These are phyloP conservation scores for Aspergillus oerlinghausenensis DNA, from an alignment of 2,329 filamentous ascomycete species.

Conservation along the genomic window DNA sequence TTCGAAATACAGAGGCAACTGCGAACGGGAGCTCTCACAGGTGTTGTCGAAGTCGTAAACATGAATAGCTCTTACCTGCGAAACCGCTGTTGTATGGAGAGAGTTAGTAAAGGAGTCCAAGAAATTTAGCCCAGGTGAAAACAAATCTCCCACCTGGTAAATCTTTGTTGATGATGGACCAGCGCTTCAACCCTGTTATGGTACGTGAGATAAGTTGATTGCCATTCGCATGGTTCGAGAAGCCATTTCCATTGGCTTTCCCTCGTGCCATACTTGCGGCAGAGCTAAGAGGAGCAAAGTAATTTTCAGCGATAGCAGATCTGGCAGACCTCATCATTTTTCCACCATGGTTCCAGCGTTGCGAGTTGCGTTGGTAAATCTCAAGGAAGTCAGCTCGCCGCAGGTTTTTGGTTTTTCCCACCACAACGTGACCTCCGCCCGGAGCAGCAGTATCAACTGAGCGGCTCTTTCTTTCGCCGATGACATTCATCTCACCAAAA, in stretches of 20 bases:
- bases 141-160: conserved; percentile 55
- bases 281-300: conserved; percentile 16
- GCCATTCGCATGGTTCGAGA: conserved; percentile 13
- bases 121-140: background rate
- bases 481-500: background rate
- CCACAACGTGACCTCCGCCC: conserved; percentile 17
- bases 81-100: conserved; percentile 44
- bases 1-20: conserved; percentile 1
- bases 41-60: conserved; percentile 99
- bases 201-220: conserved; percentile 45
- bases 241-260: conserved; percentile 28
- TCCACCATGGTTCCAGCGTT: background rate
- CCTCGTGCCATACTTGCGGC: conserved; percentile 22
- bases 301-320: conserved; percentile 29
- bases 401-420: conserved; percentile 13
- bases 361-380: background rate
- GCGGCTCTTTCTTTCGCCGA: background rate
- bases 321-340: conserved; percentile 33
- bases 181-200: conserved; percentile 71
- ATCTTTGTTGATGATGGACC: conserved; percentile 72
- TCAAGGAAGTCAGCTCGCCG: background rate
- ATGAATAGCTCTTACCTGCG: conserved; percentile 73
- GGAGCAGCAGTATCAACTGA: background rate
- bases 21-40: conserved; percentile 48
- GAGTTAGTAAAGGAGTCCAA: background rate